Evolutionary conservation across 176 grass and related monocot species (phyloP).

Genomic region (Tillandsia fasciculata): DNA sequence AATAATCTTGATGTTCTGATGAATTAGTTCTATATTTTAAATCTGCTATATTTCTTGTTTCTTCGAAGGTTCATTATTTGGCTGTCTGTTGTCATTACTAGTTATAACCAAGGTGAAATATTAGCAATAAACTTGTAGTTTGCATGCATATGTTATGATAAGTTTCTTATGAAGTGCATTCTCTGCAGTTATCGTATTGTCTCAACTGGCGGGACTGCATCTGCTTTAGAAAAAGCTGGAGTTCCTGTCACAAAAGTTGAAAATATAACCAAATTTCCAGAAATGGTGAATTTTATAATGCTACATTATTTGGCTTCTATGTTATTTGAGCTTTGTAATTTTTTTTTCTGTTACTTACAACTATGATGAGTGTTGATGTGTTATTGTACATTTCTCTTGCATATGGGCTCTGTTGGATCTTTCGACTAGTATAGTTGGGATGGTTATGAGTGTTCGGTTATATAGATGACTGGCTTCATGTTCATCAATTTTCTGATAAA

Average conservation of each 20-base stretch:
- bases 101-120: too few relatives aligned
- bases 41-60: not conserved
- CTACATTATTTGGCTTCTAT: not conserved
- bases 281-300: slow-evolving; percentile 47
- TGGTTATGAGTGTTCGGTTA: too few relatives aligned
- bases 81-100: too few relatives aligned
- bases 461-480: too few relatives aligned
- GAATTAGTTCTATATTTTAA: not conserved
- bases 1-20: not conserved
- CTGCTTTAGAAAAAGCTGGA: slow-evolving; percentile 72
- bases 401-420: too few relatives aligned
- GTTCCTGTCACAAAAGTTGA: slow-evolving; percentile 81
- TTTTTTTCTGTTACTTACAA: not conserved
- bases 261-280: slow-evolving; percentile 86
- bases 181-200: slow-evolving; percentile 61
- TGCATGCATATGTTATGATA: not conserved
- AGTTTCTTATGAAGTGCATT: not conserved
- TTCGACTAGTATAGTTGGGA: too few relatives aligned
- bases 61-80: too few relatives aligned
- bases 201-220: slow-evolving; percentile 82
- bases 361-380: too few relatives aligned
- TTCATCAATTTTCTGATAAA: too few relatives aligned
- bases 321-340: slow-evolving; percentile 1
- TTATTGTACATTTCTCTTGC: too few relatives aligned
- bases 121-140: too few relatives aligned